A percentile compares a stretch with the other conserved stretches of the same genome.
Evolutionary conservation across 2,329 filamentous ascomycete species (phyloP).

Genomic region (Piedraia hortae): DNA sequence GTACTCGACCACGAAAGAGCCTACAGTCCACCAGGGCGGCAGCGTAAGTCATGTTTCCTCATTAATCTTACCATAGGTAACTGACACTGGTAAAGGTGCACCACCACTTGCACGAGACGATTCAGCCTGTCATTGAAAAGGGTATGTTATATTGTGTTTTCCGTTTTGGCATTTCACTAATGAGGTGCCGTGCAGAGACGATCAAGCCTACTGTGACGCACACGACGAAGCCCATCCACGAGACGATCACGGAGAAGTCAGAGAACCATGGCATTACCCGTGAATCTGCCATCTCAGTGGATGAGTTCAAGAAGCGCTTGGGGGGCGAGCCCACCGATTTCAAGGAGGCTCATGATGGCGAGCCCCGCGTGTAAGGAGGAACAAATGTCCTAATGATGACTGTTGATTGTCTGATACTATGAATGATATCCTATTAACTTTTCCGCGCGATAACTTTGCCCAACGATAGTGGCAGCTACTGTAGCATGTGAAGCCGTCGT

Average conservation of each 20-base stretch:
- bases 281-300: slow-evolving; percentile 5
- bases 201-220: slow-evolving; percentile 6
- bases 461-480: no score
- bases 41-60: no score
- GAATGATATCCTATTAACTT: no score
- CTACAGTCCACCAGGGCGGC: slow-evolving; percentile 4
- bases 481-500: no score
- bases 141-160: slow-evolving; percentile 3
- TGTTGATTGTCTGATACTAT: no score
- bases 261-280: slow-evolving; percentile 7
- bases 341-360: slow-evolving; percentile 1
- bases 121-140: slow-evolving; percentile 9
- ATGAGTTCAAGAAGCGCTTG: slow-evolving; percentile 6
- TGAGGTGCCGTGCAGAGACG: slow-evolving; percentile 3
- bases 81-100: slow-evolving; percentile 8
- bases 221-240: slow-evolving; percentile 7
- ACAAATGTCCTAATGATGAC: no score
- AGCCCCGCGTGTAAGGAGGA: no score
- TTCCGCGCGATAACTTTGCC: no score
- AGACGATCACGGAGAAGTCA: slow-evolving; percentile 6
- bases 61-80: no score
- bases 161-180: neutral
- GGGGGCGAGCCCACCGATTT: slow-evolving; percentile 2
- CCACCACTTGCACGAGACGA: slow-evolving; percentile 8
- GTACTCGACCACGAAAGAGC: slow-evolving; percentile 4